Conservation (phyloP, 2,329 filamentous ascomycete species). For the Penicillium sp. region DNA sequence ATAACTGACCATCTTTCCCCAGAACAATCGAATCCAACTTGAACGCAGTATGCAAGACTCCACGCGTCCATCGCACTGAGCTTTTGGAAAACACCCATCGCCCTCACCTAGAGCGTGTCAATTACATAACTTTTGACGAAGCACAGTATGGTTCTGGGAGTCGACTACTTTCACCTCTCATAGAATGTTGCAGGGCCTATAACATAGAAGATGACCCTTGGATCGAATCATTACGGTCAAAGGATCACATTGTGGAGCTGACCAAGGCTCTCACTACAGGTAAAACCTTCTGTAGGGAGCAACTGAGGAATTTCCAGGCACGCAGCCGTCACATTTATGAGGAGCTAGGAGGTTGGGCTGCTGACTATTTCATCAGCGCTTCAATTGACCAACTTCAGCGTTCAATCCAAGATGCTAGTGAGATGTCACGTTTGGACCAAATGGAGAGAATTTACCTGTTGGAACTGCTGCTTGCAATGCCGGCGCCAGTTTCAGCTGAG, state of each 20-base stretch:
- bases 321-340: conserved; percentile 51
- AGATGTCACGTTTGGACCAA: conserved; percentile 45
- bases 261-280: conserved; percentile 27
- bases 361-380: conserved; percentile 61
- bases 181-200: conserved; percentile 42
- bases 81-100: conserved; percentile 65
- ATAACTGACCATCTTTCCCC: background rate
- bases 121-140: conserved; percentile 12
- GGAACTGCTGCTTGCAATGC: conserved; percentile 34
- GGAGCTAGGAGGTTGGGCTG: conserved; percentile 67
- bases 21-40: conserved; percentile 62
- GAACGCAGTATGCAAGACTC: conserved; percentile 66
- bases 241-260: conserved; percentile 34
- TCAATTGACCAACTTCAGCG: conserved; percentile 42
- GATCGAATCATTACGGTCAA: conserved; percentile 48
- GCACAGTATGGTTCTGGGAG: background rate
- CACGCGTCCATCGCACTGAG: conserved; percentile 66
- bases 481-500: conserved; percentile 13
- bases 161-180: conserved; percentile 46
- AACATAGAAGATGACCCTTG: conserved; percentile 62
- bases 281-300: conserved; percentile 46
- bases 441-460: conserved; percentile 57
- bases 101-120: conserved; percentile 47
- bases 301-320: conserved; percentile 56
- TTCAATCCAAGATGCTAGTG: conserved; percentile 24